These are phyloP conservation scores for Dendrobium chrysotoxum DNA, from an alignment of 106 monocot species.

Conservation along the genomic window DNA sequence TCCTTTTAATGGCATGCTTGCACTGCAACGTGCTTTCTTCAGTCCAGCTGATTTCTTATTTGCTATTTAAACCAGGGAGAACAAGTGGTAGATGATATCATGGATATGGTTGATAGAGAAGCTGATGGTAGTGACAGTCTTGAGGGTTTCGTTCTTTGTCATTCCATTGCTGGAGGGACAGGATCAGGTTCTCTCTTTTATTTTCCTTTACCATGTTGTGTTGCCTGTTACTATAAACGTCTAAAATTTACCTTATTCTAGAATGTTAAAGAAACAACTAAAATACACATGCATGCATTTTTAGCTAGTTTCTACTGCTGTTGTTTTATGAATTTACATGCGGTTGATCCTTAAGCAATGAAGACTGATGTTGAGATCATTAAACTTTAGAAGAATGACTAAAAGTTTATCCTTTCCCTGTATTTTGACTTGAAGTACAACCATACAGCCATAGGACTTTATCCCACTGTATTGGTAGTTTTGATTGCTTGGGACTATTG, in stretches of 20 bases:
- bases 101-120: constrained; percentile 99
- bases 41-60: constrained; percentile 1
- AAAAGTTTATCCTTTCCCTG: not conserved
- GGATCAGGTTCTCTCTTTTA: constrained; percentile 71
- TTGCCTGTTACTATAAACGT: not conserved
- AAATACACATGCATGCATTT: not conserved
- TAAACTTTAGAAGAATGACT: not conserved
- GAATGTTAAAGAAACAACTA: not conserved
- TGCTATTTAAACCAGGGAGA: constrained; percentile 54
- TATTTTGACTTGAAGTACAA: not conserved
- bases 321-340: not conserved
- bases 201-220: constrained; percentile 5
- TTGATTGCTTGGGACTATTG: not conserved
- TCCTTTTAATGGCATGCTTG: not conserved
- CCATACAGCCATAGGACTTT: not conserved
- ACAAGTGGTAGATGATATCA: constrained; percentile 97
- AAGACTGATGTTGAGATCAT: not conserved
- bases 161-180: constrained; percentile 99
- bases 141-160: constrained; percentile 97
- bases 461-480: not conserved
- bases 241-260: not conserved
- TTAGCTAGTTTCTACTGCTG: not conserved
- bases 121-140: constrained; percentile 99
- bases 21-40: constrained; percentile 1
- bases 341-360: not conserved